Base-by-base conservation (phyloP, 2,329 filamentous ascomycete genomes). In the Colletotrichum cereale region DNA sequence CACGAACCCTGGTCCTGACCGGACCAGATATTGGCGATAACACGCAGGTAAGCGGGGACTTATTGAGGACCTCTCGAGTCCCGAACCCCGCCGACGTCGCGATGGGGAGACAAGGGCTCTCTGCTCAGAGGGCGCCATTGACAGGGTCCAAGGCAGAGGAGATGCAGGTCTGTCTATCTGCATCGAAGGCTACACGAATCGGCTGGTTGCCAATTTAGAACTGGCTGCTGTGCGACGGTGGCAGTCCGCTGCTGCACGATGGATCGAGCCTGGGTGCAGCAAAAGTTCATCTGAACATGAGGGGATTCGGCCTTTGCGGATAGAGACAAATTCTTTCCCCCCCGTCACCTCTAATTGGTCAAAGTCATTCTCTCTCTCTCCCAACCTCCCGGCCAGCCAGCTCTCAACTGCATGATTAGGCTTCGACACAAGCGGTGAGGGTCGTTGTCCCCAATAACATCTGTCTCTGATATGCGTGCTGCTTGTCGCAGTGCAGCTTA, bases 211-310 rank as follows among this genome's bases (percentile, higher is more conserved):
- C 50, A 50, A 42, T 21, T 47, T 42, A 50, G 36, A 48, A 40
- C 12, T 62, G 64, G 40, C 36, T 57, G 63, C 16, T 68, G 52
- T 68, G 68, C 29, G 67, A 24, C 61, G 66, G 55, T 65, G 60
- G 65, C 48, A 47, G 38, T 50, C 58, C 44, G 55, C 53, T 71
- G 70, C 56, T 66, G 70, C 61, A 71, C 24, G 26, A 38, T 38
- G 66, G 42, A 71, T 67, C 66, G 70, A 66, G 48, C 61, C 61
- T 69, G 61, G 66, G 29, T 66, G 70, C 66, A 66, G 67, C 31
- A 52, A 72, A 29, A 29, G 68, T 62, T 70, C 66, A 62, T 72
- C 70, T 66, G 48, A 72, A 62, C 8, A 44, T 61, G 61, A 50
- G 34, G 36, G 21, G 24, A 24, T 24, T n/a, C 11, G 12, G 44